These are phyloP conservation scores for Plantago coronopus DNA, from an alignment of 305 asterid genomes.

Conservation along the genomic window DNA sequence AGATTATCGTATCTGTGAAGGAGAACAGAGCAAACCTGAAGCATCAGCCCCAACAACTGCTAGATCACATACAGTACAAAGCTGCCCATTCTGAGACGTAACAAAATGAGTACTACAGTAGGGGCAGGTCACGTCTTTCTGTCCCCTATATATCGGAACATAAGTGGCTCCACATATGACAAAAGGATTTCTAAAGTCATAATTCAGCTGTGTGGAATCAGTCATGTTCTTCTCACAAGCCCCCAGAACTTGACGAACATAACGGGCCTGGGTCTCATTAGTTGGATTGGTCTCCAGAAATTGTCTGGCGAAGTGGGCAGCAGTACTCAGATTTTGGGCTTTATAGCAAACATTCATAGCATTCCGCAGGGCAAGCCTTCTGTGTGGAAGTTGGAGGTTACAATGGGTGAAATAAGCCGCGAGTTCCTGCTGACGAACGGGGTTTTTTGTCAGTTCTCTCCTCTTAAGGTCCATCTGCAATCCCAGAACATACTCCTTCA, in stretches of 20 bases:
- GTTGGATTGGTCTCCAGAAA: constrained; percentile 79
- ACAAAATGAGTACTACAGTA: constrained; percentile 72
- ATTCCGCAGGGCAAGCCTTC: constrained; percentile 62
- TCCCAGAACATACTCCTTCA: constrained; percentile 72
- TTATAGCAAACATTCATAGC: constrained; percentile 78
- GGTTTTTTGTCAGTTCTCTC: constrained; percentile 65
- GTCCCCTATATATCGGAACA: too few relatives aligned
- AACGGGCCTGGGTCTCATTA: constrained; percentile 50
- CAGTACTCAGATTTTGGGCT: constrained; percentile 59
- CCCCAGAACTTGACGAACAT: constrained; percentile 72
- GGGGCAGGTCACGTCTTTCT: constrained; percentile 75
- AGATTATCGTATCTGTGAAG: constrained; percentile 70
- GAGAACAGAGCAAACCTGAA: constrained; percentile 84
- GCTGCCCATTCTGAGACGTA: constrained; percentile 61
- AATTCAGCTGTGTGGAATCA: constrained; percentile 61
- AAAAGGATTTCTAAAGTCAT: constrained; percentile 86
- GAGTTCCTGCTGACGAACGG: constrained; percentile 81
- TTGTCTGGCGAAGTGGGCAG: constrained; percentile 78
- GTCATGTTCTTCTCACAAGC: constrained; percentile 79
- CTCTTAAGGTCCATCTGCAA: constrained; percentile 81
- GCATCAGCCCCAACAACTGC: constrained; percentile 84
- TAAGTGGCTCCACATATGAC: constrained; percentile 88
- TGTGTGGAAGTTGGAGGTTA: constrained; percentile 75
- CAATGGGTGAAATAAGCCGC: constrained; percentile 96
- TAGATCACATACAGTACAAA: constrained; percentile 78